Evolutionary conservation across 2,329 filamentous ascomycete genomes (phyloP).

Genomic region (Anthostomella pinea): DNA sequence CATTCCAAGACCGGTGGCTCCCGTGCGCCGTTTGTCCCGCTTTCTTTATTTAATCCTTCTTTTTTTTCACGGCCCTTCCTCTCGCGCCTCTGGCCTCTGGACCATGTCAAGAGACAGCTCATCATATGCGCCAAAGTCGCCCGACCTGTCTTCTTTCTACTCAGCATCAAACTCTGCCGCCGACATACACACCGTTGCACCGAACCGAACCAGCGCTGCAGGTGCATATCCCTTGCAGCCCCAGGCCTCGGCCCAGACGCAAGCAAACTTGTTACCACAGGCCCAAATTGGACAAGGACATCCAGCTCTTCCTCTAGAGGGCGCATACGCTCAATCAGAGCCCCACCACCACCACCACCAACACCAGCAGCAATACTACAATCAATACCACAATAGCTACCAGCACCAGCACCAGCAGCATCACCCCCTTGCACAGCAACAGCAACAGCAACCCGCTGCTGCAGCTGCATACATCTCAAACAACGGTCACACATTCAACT

Average conservation of each 20-base stretch:
- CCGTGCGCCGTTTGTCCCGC: conserved; percentile 10
- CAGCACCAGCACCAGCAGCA: conserved; percentile 24
- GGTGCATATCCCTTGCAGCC: conserved; percentile 28
- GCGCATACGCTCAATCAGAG: conserved; percentile 30
- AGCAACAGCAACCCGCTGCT: conserved; percentile 21
- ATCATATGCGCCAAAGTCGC: conserved; percentile 58
- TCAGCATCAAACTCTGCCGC: no score
- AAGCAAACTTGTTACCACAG: no score
- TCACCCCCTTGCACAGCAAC: conserved; percentile 12
- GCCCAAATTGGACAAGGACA: no score
- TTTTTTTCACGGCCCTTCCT: conserved; percentile 1
- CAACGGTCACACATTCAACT: conserved; percentile 17
- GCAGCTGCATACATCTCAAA: conserved; percentile 13
- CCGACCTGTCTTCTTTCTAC: conserved; percentile 57
- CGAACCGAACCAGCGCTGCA: conserved; percentile 20
- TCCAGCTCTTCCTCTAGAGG: no score
- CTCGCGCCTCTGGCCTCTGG: conserved; percentile 8
- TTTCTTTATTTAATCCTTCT: conserved; percentile 11
- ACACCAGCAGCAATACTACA: conserved; percentile 24
- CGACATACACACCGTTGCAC: no score
- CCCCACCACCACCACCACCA: conserved; percentile 31
- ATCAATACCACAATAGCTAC: conserved; percentile 25
- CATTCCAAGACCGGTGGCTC: conserved; percentile 19
- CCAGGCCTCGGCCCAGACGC: conserved; percentile 6
- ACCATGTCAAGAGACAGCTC: conserved; percentile 48